Conservation (phyloP, 495 filamentous ascomycete species). For the Parachaetomium inaequale region DNA sequence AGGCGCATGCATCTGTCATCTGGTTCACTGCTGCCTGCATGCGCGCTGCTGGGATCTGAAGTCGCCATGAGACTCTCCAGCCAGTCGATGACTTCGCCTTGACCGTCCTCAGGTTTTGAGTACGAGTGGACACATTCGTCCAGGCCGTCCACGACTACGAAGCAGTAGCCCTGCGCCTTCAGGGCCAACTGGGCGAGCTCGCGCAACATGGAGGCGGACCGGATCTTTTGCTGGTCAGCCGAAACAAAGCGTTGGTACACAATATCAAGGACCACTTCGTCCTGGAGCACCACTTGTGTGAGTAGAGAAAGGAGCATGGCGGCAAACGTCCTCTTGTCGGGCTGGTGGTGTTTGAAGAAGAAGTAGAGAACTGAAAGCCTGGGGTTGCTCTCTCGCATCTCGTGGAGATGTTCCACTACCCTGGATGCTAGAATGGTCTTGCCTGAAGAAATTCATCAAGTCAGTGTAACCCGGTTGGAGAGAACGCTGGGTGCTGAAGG, state of each 20-base stretch:
- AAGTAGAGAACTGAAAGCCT: not conserved
- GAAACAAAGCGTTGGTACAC: not conserved
- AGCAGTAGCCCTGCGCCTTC: not conserved
- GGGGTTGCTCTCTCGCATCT: not conserved
- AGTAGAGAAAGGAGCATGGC: not conserved
- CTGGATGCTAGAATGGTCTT: not conserved
- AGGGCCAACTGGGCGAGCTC: not conserved
- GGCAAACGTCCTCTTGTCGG: not conserved
- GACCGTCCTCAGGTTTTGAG: not conserved
- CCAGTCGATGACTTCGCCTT: not conserved
- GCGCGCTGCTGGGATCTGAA: not conserved
- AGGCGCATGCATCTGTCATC: not conserved
- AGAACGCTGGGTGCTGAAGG: not conserved
- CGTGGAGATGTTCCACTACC: not conserved
- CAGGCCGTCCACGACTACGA: not conserved
- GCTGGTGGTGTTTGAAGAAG: conserved; percentile 5
- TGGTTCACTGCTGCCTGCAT: not conserved
- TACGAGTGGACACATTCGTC: not conserved
- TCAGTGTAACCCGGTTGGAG: not conserved
- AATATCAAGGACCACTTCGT: not conserved
- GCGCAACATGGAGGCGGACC: not conserved
- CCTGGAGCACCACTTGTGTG: not conserved
- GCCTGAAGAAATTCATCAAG: not conserved
- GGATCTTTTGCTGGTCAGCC: not conserved
- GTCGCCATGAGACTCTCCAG: not conserved